Percentiles rank a stretch among this genome's conserved stretches.
Conservation (phyloP, 1,284 basidiomycete genomes). For the Cerrena zonata region DNA sequence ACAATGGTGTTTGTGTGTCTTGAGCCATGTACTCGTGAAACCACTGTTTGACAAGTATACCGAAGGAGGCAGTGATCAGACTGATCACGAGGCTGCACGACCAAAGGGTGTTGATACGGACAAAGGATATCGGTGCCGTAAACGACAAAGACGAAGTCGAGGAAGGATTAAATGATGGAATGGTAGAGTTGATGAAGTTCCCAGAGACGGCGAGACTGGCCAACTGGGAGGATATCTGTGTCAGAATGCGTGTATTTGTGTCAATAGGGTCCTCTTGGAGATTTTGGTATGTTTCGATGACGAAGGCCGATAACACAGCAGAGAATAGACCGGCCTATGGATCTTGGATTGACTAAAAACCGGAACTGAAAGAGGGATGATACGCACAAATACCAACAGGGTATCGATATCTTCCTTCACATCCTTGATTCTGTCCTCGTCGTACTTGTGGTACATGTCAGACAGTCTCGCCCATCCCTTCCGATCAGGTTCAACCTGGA, state of each 20-base stretch:
- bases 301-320: conserved; percentile 15
- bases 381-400: conserved; percentile 11
- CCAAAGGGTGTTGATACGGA: conserved; percentile 17
- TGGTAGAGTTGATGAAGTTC: conserved; percentile 11
- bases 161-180: neutral
- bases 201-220: conserved; percentile 9
- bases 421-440: neutral
- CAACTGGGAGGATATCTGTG: conserved; percentile 12
- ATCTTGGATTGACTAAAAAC: neutral
- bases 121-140: neutral
- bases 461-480: neutral
- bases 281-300: conserved; percentile 9
- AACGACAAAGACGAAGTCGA: conserved; percentile 3
- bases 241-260: conserved; percentile 4
- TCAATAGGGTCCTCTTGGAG: conserved; percentile 7
- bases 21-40: conserved; percentile 8
- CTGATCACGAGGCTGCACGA: conserved; percentile 14
- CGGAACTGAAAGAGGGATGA: neutral
- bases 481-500: neutral
- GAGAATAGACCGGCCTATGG: conserved; percentile 17
- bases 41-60: conserved; percentile 18
- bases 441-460: neutral
- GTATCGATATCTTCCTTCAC: conserved; percentile 9
- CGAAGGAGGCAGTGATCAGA: conserved; percentile 12
- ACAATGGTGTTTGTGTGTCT: conserved; percentile 1